Evolutionary conservation across 176 grass and related monocot genomes (phyloP).

Genomic region (Canna indica): DNA sequence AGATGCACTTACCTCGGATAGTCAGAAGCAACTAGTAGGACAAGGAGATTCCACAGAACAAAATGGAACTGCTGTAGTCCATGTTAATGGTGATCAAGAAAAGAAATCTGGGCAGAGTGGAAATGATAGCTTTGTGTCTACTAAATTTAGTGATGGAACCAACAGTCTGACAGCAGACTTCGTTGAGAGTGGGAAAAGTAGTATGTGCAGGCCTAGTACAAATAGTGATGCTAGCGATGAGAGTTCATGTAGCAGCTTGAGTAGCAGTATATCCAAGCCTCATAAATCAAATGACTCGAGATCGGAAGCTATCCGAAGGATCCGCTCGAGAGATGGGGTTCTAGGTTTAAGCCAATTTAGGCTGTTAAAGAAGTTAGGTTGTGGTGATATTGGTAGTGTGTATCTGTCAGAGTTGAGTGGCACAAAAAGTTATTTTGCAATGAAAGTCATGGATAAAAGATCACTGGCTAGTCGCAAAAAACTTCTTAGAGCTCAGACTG

Average conservation of each 20-base stretch:
- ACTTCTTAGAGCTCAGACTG: constrained; percentile 14
- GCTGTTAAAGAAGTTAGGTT: constrained; percentile 11
- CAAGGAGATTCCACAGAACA: background rate
- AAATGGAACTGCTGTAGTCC: background rate
- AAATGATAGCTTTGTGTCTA: background rate
- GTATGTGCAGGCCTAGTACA: constrained; percentile 5
- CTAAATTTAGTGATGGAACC: constrained; percentile 10
- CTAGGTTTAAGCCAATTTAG: constrained; percentile 12
- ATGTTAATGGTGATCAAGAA: background rate
- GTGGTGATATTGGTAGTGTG: constrained; percentile 13
- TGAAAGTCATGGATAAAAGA: constrained; percentile 17
- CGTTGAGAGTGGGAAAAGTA: constrained; percentile 13
- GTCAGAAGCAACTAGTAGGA: background rate
- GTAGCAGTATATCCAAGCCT: constrained; percentile 8
- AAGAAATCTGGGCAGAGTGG: constrained; percentile 6
- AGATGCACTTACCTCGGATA: background rate
- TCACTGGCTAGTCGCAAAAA: constrained; percentile 11
- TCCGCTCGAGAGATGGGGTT: constrained; percentile 6
- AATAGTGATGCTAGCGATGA: background rate
- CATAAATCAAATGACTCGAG: constrained; percentile 15
- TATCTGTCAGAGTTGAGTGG: constrained; percentile 20
- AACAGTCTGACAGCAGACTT: constrained; percentile 8
- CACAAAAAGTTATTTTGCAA: constrained; percentile 16
- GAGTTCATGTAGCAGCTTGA: constrained; percentile 15
- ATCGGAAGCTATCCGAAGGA: constrained; percentile 2